phyloP scores from a whole-genome alignment of 2,329 filamentous ascomycete genomes.

The Sarocladiaceae sp. region DNA sequence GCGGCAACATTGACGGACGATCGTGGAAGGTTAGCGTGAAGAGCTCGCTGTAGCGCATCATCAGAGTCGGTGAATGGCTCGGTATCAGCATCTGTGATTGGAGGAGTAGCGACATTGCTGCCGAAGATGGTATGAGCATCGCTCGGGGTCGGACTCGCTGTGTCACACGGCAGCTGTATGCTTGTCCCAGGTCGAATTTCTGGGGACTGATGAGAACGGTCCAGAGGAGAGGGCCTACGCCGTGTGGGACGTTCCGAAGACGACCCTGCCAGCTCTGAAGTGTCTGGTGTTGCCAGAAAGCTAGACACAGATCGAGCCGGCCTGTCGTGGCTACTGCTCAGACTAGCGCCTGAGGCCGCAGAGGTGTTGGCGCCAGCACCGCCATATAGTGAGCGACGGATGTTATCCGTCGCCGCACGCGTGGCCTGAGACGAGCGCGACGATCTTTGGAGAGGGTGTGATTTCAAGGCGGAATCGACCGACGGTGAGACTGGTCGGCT shows the following conservation, averaged over 20 bases:
- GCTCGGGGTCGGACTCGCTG: conserved; percentile 45
- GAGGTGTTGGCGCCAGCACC: conserved; percentile 12
- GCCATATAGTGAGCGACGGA: conserved; percentile 27
- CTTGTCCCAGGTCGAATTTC: conserved; percentile 35
- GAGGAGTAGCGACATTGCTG: conserved; percentile 64
- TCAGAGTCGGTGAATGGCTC: conserved; percentile 23
- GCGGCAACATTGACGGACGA: conserved; percentile 62
- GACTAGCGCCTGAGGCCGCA: background rate
- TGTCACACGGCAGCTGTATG: conserved; percentile 33
- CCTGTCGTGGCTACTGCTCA: conserved; percentile 15
- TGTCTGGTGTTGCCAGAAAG: conserved; percentile 52
- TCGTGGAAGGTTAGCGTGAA: conserved; percentile 33
- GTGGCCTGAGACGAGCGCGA: conserved; percentile 21
- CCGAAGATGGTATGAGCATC: conserved; percentile 55
- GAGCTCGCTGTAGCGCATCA: conserved; percentile 40
- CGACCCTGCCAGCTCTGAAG: conserved; percentile 36
- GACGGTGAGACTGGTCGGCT: conserved; percentile 4
- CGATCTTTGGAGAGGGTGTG: conserved; percentile 18
- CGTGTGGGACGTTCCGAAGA: conserved; percentile 29
- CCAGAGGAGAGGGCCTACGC: conserved; percentile 33
- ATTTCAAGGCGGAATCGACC: conserved; percentile 9
- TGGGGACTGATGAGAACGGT: conserved; percentile 36
- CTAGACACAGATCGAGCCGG: conserved; percentile 19
- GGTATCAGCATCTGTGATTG: conserved; percentile 60
- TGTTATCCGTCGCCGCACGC: conserved; percentile 26